phyloP scores from a whole-genome alignment of 202 grass and related monocot species.

The Elaeis oleifera region DNA sequence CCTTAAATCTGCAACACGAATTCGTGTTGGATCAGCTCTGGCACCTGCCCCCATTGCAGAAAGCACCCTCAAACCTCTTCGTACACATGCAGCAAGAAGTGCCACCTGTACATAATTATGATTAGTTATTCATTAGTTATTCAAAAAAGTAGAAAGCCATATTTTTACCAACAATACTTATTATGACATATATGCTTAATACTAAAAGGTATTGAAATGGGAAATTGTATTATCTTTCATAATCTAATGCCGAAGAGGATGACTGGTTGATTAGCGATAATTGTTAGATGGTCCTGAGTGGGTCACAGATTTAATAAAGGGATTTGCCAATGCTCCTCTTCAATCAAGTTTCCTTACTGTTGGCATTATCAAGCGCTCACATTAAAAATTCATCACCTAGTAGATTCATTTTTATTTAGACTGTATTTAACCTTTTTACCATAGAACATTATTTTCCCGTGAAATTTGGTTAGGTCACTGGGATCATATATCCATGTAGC shows the following conservation, averaged over 20 bases:
- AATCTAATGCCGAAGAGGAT: background rate
- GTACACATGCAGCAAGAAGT: slow-evolving; percentile 72
- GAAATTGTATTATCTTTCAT: background rate
- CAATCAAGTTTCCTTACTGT: background rate
- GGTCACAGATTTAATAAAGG: too few species aligned
- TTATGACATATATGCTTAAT: too few species aligned
- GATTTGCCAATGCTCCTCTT: background rate
- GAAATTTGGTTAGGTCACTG: too few species aligned
- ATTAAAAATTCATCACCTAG: too few species aligned
- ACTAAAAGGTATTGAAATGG: too few species aligned
- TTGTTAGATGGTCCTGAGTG: background rate
- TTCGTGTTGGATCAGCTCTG: slow-evolving; percentile 84
- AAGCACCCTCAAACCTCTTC: slow-evolving; percentile 70
- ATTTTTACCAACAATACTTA: too few species aligned
- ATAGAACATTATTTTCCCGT: too few species aligned
- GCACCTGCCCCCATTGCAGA: slow-evolving; percentile 96
- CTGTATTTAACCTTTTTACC: too few species aligned
- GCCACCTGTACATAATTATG: slow-evolving; percentile 34
- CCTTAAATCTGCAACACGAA: slow-evolving; percentile 85
- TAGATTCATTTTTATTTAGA: too few species aligned
- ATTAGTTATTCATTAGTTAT: too few species aligned
- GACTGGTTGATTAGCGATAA: background rate
- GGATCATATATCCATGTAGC: too few species aligned
- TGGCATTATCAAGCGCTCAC: background rate
- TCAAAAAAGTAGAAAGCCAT: too few species aligned